Evolutionary conservation across 768 basidiomycete genomes (phyloP), one percentile per base, ranked within the genome.

Genomic region (Cystobasidium onofrii): DNA sequence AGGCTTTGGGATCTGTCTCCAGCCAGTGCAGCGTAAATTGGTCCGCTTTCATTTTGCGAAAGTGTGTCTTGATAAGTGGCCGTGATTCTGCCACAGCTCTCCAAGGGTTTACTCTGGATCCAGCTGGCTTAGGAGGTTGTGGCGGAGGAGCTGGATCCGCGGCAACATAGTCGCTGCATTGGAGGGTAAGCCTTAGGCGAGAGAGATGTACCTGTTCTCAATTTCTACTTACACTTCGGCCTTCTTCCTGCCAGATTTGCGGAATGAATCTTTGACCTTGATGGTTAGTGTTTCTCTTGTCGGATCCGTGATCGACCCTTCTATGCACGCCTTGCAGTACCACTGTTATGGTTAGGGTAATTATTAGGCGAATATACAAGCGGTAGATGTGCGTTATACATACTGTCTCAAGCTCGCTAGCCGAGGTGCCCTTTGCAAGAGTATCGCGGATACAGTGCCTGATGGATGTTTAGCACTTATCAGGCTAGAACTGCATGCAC

Each of bases 11-110:
- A 39, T 78, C 76, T 23, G 52, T 64, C 65, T 76, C 65, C 29
- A 93, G 78, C 92, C 92, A 94, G 65, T 88, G 85, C 7, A 71
- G 31, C 4, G 69, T 71, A 1, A 71, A 15, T 36, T 71, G 31
- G 1, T 34, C 55, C 18, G 54, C 29, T 29, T 71, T 55, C 69
- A 71, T 71, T 20, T 36, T 29, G 12, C 29, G 50, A 29, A 71
- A 71, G n/a, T 36, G 33, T 1, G 29, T 39, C 23, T 36, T 71
- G 4, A 33, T 60, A n/a, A 57, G 69, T 9, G 69, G 69, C 34
- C 69, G 50, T 25, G 69, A 57, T 20, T 71, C 69, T 12, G 69
- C 69, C 33, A 71, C 55, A 13, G 54, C 55, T 52, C 54, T 33
- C 69, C 69, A 71, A 23, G 69, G 54, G 33, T 71, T 71, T 3